Conservation (phyloP, 2,329 filamentous ascomycete species). For the Paraconiothyrium brasiliense region DNA sequence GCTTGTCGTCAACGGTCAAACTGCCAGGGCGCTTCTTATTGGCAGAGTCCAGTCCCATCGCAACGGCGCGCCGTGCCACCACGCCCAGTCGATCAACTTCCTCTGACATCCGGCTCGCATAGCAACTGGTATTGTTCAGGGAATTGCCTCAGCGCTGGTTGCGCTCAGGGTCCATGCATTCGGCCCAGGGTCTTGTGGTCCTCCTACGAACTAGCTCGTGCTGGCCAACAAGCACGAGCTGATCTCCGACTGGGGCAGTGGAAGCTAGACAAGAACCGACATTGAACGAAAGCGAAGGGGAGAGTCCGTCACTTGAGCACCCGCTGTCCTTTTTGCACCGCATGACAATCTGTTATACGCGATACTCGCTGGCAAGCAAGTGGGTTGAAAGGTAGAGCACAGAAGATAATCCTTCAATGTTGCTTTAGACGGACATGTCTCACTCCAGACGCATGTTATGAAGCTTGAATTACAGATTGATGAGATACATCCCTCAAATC, state of each 20-base stretch:
- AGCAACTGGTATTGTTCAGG: neutral
- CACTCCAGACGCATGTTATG: neutral
- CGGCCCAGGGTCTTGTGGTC: neutral
- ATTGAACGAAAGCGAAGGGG: neutral
- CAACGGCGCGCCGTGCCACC: constrained; percentile 7
- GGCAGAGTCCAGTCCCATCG: constrained; percentile 13
- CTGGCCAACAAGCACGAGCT: constrained; percentile 1
- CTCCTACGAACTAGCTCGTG: constrained; percentile 2
- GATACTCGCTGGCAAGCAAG: neutral
- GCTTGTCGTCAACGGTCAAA: constrained; percentile 29
- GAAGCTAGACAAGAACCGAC: neutral
- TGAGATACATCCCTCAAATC: neutral
- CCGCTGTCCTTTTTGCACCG: neutral
- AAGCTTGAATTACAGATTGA: neutral
- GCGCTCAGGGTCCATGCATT: neutral
- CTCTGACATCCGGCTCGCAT: neutral
- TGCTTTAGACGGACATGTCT: neutral
- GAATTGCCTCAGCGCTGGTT: neutral
- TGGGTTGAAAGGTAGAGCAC: neutral
- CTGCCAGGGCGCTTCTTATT: constrained; percentile 27
- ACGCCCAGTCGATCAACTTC: neutral
- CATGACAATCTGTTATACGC: neutral
- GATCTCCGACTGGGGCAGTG: neutral
- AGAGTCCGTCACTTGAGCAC: neutral
- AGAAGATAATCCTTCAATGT: neutral